phyloP scores from a whole-genome alignment of 805 yeast species.

The Dipodascus albidus region DNA sequence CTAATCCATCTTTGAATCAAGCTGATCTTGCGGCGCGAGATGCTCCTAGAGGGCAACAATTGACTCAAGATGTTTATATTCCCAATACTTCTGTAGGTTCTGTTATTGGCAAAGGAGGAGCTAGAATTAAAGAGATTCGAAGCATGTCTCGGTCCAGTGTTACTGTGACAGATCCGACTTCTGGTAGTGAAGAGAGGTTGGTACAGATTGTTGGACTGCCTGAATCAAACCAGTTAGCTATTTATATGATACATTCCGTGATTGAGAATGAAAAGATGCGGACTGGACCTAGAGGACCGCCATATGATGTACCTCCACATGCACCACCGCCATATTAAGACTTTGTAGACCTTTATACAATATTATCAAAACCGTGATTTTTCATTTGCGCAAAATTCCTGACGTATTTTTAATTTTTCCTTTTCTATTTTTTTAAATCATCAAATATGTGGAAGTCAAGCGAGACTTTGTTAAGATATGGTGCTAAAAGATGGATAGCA shows the following conservation, averaged over 20 bases:
- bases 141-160: conserved; percentile 63
- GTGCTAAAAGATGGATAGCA: not conserved
- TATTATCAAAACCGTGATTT: too few relatives aligned
- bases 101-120: conserved; percentile 74
- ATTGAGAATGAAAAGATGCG: conserved; percentile 55
- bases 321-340: not conserved
- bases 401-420: too few relatives aligned
- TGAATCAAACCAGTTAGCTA: conserved; percentile 60
- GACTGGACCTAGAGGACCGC: not conserved
- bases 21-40: conserved; percentile 10
- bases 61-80: conserved; percentile 45
- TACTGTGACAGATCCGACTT: conserved; percentile 44
- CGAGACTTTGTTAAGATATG: not conserved
- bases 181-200: conserved; percentile 40
- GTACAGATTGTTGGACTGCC: conserved; percentile 58
- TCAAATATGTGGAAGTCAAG: not conserved
- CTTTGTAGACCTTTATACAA: too few relatives aligned
- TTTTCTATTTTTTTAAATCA: too few relatives aligned
- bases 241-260: conserved; percentile 58
- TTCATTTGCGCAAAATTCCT: too few relatives aligned
- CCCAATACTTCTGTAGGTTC: conserved; percentile 68
- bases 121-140: conserved; percentile 61
- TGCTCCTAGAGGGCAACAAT: conserved; percentile 6
- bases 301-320: not conserved
- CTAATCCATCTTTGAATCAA: conserved; percentile 1